Conservation (phyloP, 1,139 yeast genomes). For the Yamadazyma sp. region DNA sequence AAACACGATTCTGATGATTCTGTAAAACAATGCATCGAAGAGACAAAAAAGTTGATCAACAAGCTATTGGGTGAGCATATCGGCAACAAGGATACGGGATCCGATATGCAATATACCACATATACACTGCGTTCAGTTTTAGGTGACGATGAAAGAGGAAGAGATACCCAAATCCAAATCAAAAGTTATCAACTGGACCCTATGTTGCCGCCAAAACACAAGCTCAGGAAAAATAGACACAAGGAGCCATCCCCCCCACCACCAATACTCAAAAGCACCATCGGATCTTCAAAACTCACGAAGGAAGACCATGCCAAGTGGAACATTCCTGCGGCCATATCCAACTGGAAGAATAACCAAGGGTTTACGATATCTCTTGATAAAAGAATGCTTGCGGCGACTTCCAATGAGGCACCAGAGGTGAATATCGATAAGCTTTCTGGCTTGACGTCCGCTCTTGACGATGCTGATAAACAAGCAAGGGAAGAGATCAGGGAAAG, state of each 20-base stretch:
- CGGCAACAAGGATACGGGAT: constrained; percentile 17
- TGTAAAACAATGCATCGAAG: constrained; percentile 24
- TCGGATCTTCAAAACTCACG: constrained; percentile 43
- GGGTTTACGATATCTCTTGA: constrained; percentile 86
- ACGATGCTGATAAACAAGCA: constrained; percentile 71
- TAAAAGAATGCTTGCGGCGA: constrained; percentile 65
- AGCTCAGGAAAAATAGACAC: constrained; percentile 70
- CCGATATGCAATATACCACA: constrained; percentile 19
- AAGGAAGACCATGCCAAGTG: constrained; percentile 78
- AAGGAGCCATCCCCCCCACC: constrained; percentile 69
- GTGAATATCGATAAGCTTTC: constrained; percentile 62
- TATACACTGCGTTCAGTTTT: constrained; percentile 20
- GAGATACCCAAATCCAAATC: constrained; percentile 30
- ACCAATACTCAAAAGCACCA: constrained; percentile 34
- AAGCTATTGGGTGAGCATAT: constrained; percentile 21
- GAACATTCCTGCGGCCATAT: constrained; percentile 89
- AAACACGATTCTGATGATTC: constrained; percentile 32
- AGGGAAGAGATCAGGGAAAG: constrained; percentile 66
- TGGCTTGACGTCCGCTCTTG: constrained; percentile 68
- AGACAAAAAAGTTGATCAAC: constrained; percentile 28
- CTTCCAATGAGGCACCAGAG: constrained; percentile 22
- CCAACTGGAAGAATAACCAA: constrained; percentile 94
- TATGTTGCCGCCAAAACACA: constrained; percentile 78
- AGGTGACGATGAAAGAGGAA: constrained; percentile 15
- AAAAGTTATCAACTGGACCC: constrained; percentile 66